Base-by-base conservation (phyloP, 2,329 filamentous ascomycete species). In the Alternaria sp. region DNA sequence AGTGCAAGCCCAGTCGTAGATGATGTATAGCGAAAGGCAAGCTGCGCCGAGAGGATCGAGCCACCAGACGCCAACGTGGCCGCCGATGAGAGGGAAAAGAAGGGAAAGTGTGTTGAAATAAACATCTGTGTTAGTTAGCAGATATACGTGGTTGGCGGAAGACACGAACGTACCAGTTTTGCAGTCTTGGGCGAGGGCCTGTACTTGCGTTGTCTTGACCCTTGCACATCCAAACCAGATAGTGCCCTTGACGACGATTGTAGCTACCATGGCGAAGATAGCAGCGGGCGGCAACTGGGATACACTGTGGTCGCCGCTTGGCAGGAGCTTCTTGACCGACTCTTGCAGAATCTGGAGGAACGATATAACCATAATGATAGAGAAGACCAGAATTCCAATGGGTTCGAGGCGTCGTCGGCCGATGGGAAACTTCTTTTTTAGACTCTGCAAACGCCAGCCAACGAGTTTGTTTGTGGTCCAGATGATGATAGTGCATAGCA, bases 1-100 rank as follows among this genome's bases (percentile, higher is more conserved):
- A 0, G 88, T 90, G 46, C 83, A 81, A 1, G 85, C 85, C 89
- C 88, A 91, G 76, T 91, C 89, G 75, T 86, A 87, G 66, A 91
- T 90, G 73, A 91, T 89, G 78, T 85, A 90, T 5, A 90, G 75
- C 0, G 88, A 89, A 0, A 91, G 80, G 0, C 90, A 68, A 0
- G 85, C 84, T 4, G 88, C 89, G 55, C 88, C 89, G 0, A 85
- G 80, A 7, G 84, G 84, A 71, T 91, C 89, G 14, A 91, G 81
- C 88, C 88, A 91, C 88, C 89, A 91, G 14, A 89, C 69, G 24
- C 85, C 73, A 4, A 84, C 80, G 49, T 85, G 81, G 66, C 85
- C 81, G 7, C 89, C 89, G 51, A 90, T 83, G 28, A 89, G 79
- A 0, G 87, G 87, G 67, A 89, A 89, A 8, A 88, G 79, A 1